These are phyloP conservation scores for Vicia villosa DNA, from an alignment of 306 rosid genomes.

Conservation along the genomic window DNA sequence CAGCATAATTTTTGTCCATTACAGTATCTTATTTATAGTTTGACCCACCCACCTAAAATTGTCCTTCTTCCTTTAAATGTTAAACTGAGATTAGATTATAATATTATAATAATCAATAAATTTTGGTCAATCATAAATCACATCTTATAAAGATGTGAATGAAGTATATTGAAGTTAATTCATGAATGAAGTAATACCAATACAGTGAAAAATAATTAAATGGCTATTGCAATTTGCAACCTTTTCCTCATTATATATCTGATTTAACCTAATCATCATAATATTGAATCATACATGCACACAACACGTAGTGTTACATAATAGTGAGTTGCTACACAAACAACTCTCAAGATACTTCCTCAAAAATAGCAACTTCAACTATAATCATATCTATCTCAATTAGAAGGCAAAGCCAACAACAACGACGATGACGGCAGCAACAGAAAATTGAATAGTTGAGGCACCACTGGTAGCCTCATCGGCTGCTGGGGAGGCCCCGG, in stretches of 20 bases:
- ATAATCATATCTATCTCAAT: not conserved
- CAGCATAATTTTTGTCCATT: not conserved
- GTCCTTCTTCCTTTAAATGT: not conserved
- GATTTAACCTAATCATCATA: slow-evolving; percentile 8
- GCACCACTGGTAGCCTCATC: not conserved
- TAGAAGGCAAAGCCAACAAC: slow-evolving; percentile 40
- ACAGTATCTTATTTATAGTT: not conserved
- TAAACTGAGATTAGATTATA: not conserved
- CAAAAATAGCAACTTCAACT: not conserved
- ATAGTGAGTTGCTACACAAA: not conserved
- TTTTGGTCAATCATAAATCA: not conserved
- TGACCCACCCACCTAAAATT: not conserved
- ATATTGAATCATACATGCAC: slow-evolving; percentile 4
- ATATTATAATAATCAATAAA: not conserved
- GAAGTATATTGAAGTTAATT: not conserved
- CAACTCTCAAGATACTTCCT: not conserved
- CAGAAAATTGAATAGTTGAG: not conserved
- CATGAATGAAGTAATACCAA: too few relatives aligned
- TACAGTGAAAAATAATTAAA: too few relatives aligned
- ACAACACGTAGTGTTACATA: not conserved
- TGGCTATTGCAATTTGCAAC: not conserved
- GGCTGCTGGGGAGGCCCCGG: not conserved
- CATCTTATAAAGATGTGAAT: not conserved
- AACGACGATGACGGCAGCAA: not conserved
- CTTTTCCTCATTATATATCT: not conserved